Evolutionary conservation across 2,329 filamentous ascomycete species (phyloP), one percentile per base, ranked within the genome.

Genomic region (Exophiala bonariae): DNA sequence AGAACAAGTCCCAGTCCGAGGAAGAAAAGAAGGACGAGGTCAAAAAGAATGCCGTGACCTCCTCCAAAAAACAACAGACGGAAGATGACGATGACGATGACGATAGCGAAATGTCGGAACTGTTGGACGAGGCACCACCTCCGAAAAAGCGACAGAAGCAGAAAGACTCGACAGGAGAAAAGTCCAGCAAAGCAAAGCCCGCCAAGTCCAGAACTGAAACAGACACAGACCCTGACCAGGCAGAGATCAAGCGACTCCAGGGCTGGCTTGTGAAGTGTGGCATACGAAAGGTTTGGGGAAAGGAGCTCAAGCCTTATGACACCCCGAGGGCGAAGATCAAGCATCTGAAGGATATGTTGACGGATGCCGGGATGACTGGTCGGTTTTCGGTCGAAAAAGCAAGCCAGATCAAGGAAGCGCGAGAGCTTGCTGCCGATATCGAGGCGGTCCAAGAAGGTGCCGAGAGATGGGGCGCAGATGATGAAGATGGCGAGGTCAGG

Each of bases 261-360:
- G 81, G 83, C 7, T 89, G 92, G 67, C 79, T 99, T 5, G 71
- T 85, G 36, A 96, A 96, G 68, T 99, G 92, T 61, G 92, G 92
- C 22, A 82, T 96, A 45, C 86, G 89, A 43, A 97, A 96, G 65
- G 80, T 96, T 52, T 99, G 93, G 92, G 81, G 80, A 40, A 83
- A 86, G 54, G 89, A 96, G 67, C 77, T 99, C 20, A 88, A 88
- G 65, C 75, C 82, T 44, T 90, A 81, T 60, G 80, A 84, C 45
- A 87, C 91, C 18, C 64, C 78, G 3, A 86, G 83, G 51, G 88
- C 82, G 40, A 96, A 96, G 74, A 88, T 96, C 52, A 77, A 77
- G 42, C 89, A 96, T 63, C 76, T 99, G 6, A 88, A 82, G 63
- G 72, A 72, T 9, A 86, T 95, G 84, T 77, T 99, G 19, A 77